Percentiles rank a stretch among this genome's conserved stretches.
Conservation (phyloP, 1,284 basidiomycete genomes). For the Amylostereum areolatum region DNA sequence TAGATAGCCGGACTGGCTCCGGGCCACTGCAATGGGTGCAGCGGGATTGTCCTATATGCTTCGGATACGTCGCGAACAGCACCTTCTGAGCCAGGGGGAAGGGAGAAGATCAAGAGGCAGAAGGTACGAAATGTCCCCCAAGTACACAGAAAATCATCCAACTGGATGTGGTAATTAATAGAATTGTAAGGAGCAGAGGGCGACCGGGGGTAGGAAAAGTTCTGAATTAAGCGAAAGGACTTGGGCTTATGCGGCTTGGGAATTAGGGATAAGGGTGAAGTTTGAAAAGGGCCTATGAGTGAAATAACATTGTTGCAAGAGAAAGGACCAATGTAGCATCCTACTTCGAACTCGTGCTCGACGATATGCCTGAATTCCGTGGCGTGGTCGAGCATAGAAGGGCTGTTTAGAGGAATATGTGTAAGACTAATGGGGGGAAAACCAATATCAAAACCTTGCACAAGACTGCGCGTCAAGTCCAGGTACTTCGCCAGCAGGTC, state of each 20-base stretch:
- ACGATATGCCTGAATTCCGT: slow-evolving; percentile 14
- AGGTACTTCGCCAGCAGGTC: slow-evolving; percentile 17
- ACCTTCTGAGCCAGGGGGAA: slow-evolving; percentile 28
- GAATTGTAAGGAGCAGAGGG: slow-evolving; percentile 15
- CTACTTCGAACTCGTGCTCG: slow-evolving; percentile 16
- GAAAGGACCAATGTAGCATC: slow-evolving; percentile 27
- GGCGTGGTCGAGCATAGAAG: slow-evolving; percentile 8
- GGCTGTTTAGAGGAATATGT: slow-evolving; percentile 21
- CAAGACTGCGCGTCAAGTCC: slow-evolving; percentile 4
- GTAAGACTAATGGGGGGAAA: slow-evolving; percentile 17
- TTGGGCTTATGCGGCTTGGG: slow-evolving; percentile 19
- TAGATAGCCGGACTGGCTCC: slow-evolving; percentile 17
- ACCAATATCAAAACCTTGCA: slow-evolving; percentile 18
- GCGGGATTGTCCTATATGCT: slow-evolving; percentile 27
- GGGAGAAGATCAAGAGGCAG: slow-evolving; percentile 16
- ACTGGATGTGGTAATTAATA: slow-evolving; percentile 29
- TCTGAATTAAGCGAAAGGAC: slow-evolving; percentile 26
- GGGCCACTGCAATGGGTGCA: slow-evolving; percentile 27
- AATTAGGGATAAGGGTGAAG: slow-evolving; percentile 29
- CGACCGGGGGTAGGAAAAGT: slow-evolving; percentile 30
- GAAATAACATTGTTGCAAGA: slow-evolving; percentile 18
- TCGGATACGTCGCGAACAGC: slow-evolving; percentile 25
- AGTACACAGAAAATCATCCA: slow-evolving; percentile 27
- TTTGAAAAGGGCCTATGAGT: slow-evolving; percentile 31
- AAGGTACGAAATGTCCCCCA: slow-evolving; percentile 33